Percentiles rank a stretch among this genome's conserved stretches.
phyloP scores from a whole-genome alignment of 1,284 basidiomycete genomes.

The Cutaneotrichosporon mucoides region DNA sequence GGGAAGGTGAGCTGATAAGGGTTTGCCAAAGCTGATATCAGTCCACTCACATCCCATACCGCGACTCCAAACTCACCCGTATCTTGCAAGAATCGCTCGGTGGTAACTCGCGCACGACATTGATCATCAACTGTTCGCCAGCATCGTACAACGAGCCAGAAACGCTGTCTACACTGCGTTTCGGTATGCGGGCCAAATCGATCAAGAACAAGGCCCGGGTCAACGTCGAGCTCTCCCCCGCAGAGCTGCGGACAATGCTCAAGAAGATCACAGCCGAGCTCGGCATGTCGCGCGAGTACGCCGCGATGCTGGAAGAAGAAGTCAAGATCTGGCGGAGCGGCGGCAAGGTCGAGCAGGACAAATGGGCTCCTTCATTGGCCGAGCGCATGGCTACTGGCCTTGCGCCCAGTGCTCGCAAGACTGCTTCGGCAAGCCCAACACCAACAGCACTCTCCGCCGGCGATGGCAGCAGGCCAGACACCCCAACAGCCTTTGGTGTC shows the following conservation, averaged over 20 bases:
- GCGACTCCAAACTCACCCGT: constrained; percentile 98
- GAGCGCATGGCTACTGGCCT: constrained; percentile 51
- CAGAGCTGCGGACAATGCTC: constrained; percentile 89
- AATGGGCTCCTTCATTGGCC: constrained; percentile 64
- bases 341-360: constrained; percentile 74
- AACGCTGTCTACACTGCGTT: constrained; percentile 94
- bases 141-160: constrained; percentile 95
- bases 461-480: constrained; percentile 53
- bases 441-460: constrained; percentile 57
- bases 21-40: constrained; percentile 52
- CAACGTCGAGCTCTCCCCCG: constrained; percentile 94
- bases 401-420: neutral
- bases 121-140: constrained; percentile 99
- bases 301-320: constrained; percentile 85
- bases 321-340: constrained; percentile 86
- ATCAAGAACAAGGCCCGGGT: constrained; percentile 99
- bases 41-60: constrained; percentile 97
- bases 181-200: constrained; percentile 97
- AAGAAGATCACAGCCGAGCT: constrained; percentile 86
- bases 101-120: constrained; percentile 96
- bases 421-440: constrained; percentile 57
- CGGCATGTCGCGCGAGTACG: constrained; percentile 78
- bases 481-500: constrained; percentile 53
- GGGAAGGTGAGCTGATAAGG: constrained; percentile 79
- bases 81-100: constrained; percentile 99